Base-by-base conservation (phyloP, 768 basidiomycete genomes). In the Auriscalpium orientale region DNA sequence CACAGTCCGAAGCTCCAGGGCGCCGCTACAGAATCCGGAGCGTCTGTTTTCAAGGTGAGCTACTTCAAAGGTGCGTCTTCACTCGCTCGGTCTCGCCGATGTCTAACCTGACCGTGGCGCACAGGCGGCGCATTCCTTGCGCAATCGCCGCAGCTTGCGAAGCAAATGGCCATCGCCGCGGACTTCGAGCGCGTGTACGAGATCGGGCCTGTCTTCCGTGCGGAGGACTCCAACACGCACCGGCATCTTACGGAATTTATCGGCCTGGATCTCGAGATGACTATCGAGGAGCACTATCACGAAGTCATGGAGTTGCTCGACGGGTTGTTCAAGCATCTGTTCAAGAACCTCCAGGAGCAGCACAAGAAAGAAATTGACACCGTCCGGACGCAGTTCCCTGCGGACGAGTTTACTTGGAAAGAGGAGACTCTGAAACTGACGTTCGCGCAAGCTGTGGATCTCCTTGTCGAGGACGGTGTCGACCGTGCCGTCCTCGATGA, bases 161-260 rank as follows among this genome's bases (percentile, higher is more conserved):
- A 99, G 72, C 97, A 99, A 73, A 99, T 99, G 97, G 91, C 89
- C 58, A 98, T 99, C 64, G 93, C 97, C 36, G 94, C 92, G 53
- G 97, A 98, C 73, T 94, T 98, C 67, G 97, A 98, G 71, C 83
- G 93, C 35, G 97, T 99, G 8, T 99, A 95, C 72, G 97, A 99
- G 73, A 93, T 99, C 58, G 97, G 86, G 0, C 84, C 87, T 55
- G 95, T 98, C 54, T 98, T 98, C 78, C 91, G 97, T 59, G 97
- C 97, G 15, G 97, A 98, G 72, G 84, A 98, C 70, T 88, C 95
- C 48, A 92, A 95, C 72, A 98, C 97, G 3, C 92, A 98, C 68
- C 89, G 97, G 51, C 97, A 99, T 76, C 79, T 99, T 74, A 98
- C 97, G 18, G 97, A 99, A 71, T 99, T 98, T 72, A 89, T 93